Evolutionary conservation across 2,329 filamentous ascomycete genomes (phyloP).

Genomic region (Aspergillaceae sp.): DNA sequence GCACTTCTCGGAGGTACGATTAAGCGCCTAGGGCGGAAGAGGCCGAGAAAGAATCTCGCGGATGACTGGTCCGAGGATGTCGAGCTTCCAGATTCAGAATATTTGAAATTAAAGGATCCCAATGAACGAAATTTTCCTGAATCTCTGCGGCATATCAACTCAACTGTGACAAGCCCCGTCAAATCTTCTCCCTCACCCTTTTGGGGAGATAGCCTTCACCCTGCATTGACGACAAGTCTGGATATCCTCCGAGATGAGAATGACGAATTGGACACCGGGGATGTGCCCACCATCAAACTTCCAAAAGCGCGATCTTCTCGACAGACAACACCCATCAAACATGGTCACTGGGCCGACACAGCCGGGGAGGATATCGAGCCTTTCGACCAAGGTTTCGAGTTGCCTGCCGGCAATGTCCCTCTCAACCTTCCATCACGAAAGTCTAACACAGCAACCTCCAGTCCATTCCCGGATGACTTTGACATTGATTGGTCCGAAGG

Average conservation of each 20-base stretch:
- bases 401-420: slow-evolving; percentile 56
- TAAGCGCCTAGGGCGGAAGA: slow-evolving; percentile 72
- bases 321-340: slow-evolving; percentile 43
- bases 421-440: slow-evolving; percentile 53
- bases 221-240: slow-evolving; percentile 45
- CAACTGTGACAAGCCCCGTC: slow-evolving; percentile 30
- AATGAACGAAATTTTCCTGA: slow-evolving; percentile 58
- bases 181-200: slow-evolving; percentile 23
- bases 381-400: slow-evolving; percentile 64
- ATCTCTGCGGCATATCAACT: slow-evolving; percentile 58
- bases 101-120: slow-evolving; percentile 57
- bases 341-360: slow-evolving; percentile 43
- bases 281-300: slow-evolving; percentile 60
- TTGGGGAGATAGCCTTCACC: slow-evolving; percentile 41
- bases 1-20: slow-evolving; percentile 89
- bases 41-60: slow-evolving; percentile 62
- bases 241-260: slow-evolving; percentile 56
- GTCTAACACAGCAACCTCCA: slow-evolving; percentile 57
- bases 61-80: slow-evolving; percentile 78
- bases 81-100: slow-evolving; percentile 54
- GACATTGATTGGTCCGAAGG: slow-evolving; percentile 83
- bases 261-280: slow-evolving; percentile 55
- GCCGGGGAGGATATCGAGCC: slow-evolving; percentile 48
- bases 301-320: slow-evolving; percentile 48
- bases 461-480: slow-evolving; percentile 61